A percentile compares a stretch with the other conserved stretches of the same genome.
Evolutionary conservation across 495 filamentous ascomycete genomes (phyloP).

Genomic region (Sordaria brevicollis): DNA sequence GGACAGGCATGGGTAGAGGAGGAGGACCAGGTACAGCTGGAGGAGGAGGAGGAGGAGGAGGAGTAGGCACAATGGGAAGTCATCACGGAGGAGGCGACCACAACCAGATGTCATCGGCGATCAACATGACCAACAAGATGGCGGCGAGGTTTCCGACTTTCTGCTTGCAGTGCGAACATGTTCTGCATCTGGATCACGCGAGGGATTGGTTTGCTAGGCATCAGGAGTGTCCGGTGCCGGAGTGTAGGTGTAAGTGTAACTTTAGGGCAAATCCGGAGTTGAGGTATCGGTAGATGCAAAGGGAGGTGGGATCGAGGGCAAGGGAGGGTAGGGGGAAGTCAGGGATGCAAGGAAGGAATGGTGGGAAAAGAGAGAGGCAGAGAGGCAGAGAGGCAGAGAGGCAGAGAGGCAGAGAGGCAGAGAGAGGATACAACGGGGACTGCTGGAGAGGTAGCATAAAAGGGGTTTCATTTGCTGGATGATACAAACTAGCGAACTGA

Average conservation of each 20-base stretch:
- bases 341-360: background rate
- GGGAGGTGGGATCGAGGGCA: background rate
- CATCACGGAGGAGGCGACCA: slow-evolving; percentile 28
- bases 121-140: slow-evolving; percentile 36
- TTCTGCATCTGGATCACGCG: slow-evolving; percentile 81
- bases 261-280: slow-evolving; percentile 37
- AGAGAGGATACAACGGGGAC: background rate
- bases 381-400: background rate
- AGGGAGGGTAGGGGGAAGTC: background rate
- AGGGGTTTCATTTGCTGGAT: background rate
- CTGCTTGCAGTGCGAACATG: slow-evolving; percentile 83
- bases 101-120: slow-evolving; percentile 42
- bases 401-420: background rate
- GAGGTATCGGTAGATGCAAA: slow-evolving; percentile 25
- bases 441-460: background rate
- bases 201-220: slow-evolving; percentile 77
- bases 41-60: background rate
- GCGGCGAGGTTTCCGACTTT: slow-evolving; percentile 56
- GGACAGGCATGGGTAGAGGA: background rate
- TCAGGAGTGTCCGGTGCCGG: slow-evolving; percentile 75
- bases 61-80: slow-evolving; percentile 48
- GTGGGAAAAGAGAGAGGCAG: background rate
- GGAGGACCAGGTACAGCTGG: background rate
- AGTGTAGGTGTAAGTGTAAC: slow-evolving; percentile 78
- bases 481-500: background rate